Base-by-base conservation (phyloP, 306 rosid species). In the Cucurbita argyrosperma region DNA sequence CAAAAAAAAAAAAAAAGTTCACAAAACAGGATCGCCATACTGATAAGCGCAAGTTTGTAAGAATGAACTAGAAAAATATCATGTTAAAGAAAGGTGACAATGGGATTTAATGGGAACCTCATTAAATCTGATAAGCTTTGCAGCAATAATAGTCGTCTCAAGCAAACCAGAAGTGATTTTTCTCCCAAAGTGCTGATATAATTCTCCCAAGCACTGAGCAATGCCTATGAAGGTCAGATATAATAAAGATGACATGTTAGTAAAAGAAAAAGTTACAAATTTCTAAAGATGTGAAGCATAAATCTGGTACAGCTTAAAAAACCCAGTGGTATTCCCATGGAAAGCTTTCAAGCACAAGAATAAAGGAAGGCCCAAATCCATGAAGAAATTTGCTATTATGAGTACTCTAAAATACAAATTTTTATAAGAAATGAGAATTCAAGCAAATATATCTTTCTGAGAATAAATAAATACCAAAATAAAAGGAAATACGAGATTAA, bases 171-270 rank as follows among this genome's bases (percentile, higher is more conserved):
- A 86, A 16, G 98, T 90, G 73, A 90, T 94, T 80, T 84, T 87
- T 86, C 98, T 86, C 61, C 98, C 98, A 84, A 94, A 94, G 79
- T 90, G 90, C 77, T 85, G 84, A 76, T 94, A 90, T 76, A 94
- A 75, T 81, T 94, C 97, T 80, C 95, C 98, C 81, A 94, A 80
- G 85, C 98, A 90, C 72, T 90, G 98, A 47, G 90, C 90, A 72
- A 88, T 93, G 76, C 98, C 98, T 90, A 77, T 40, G 61, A 45
- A 78, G 26, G 5, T 68, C 10, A 68, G 55, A 67, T 19, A 38
- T 19, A 45, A 67, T 21, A 42, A 23, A 45, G 9, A 65, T n/a
- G 37, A 65, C 52, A n/a, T 65, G 52, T 18, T 18, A 67, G 55
- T 26, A 3, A 67, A 21, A 62, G 14, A 62, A 38, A 9, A 19